These are phyloP conservation scores for Xylaria telfairii DNA, from an alignment of 495 filamentous ascomycete species.

Conservation along the genomic window DNA sequence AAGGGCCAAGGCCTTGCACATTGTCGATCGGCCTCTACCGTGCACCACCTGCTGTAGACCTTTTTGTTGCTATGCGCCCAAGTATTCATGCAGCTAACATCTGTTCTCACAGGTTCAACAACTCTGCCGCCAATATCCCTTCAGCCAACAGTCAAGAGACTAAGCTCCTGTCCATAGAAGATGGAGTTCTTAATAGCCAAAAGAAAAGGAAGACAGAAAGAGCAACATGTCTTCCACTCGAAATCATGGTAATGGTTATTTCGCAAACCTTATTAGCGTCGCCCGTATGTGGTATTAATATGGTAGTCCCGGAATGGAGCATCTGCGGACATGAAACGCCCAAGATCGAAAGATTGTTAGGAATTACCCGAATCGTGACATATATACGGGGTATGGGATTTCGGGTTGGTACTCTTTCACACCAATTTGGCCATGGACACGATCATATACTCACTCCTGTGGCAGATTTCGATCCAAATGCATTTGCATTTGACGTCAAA, in stretches of 20 bases:
- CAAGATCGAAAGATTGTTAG: neutral
- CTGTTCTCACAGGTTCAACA: neutral
- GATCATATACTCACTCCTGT: conserved; percentile 29
- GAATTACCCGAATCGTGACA: conserved; percentile 25
- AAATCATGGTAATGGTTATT: conserved; percentile 26
- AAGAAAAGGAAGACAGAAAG: neutral
- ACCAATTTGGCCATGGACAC: conserved; percentile 15
- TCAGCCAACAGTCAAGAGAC: neutral
- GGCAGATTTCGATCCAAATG: conserved; percentile 9
- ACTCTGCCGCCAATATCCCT: neutral
- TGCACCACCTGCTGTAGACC: neutral
- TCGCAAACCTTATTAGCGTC: conserved; percentile 4
- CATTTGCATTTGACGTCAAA: conserved; percentile 14
- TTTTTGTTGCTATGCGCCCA: neutral
- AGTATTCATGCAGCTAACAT: neutral
- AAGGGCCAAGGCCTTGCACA: neutral
- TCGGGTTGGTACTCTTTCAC: conserved; percentile 17
- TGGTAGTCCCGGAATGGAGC: conserved; percentile 36
- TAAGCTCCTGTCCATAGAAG: neutral
- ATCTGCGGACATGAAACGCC: conserved; percentile 22
- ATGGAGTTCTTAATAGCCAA: neutral
- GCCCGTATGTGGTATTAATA: conserved; percentile 29
- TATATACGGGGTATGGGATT: conserved; percentile 25
- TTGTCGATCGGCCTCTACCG: neutral
- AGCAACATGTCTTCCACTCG: conserved; percentile 14